Evolutionary conservation across 1,284 basidiomycete genomes (phyloP).

Genomic region (Fomes fomentarius): DNA sequence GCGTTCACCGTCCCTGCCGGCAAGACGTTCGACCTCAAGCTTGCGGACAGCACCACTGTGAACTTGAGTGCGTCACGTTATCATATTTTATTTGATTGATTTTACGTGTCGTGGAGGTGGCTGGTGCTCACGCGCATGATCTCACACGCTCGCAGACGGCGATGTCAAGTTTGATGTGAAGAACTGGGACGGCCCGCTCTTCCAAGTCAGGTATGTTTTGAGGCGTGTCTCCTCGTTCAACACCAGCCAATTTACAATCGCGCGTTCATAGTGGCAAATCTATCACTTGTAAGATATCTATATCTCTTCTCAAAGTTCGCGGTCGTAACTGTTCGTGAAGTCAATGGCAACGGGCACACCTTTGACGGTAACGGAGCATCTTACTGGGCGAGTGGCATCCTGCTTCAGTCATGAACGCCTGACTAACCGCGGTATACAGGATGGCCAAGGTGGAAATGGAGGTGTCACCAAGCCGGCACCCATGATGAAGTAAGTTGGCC

Average conservation of each 20-base stretch:
- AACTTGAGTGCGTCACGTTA: constrained; percentile 21
- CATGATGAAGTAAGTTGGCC: constrained; percentile 36
- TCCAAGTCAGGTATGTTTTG: constrained; percentile 23
- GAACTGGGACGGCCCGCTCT: constrained; percentile 26
- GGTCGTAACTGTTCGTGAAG: constrained; percentile 14
- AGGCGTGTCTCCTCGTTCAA: not conserved
- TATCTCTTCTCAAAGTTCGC: not conserved
- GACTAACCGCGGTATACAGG: constrained; percentile 24
- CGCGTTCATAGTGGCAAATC: constrained; percentile 15
- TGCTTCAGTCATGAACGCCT: not conserved
- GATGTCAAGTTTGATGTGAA: constrained; percentile 26
- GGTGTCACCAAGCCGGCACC: constrained; percentile 43
- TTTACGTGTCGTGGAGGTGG: not conserved
- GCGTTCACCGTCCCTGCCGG: constrained; percentile 31
- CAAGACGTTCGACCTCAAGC: constrained; percentile 23
- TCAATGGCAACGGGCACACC: constrained; percentile 44
- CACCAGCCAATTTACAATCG: not conserved
- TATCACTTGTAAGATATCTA: constrained; percentile 23
- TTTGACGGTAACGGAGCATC: constrained; percentile 44
- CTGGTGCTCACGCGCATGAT: no score
- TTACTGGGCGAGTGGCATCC: constrained; percentile 35
- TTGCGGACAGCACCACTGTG: constrained; percentile 20
- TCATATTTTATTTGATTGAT: not conserved
- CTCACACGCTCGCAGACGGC: constrained; percentile 12
- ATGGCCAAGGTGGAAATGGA: constrained; percentile 43